A percentile compares a stretch with the other conserved stretches of the same genome.
phyloP scores from a whole-genome alignment of 2,329 filamentous ascomycete genomes.

The Talaromyces amestolkiae region DNA sequence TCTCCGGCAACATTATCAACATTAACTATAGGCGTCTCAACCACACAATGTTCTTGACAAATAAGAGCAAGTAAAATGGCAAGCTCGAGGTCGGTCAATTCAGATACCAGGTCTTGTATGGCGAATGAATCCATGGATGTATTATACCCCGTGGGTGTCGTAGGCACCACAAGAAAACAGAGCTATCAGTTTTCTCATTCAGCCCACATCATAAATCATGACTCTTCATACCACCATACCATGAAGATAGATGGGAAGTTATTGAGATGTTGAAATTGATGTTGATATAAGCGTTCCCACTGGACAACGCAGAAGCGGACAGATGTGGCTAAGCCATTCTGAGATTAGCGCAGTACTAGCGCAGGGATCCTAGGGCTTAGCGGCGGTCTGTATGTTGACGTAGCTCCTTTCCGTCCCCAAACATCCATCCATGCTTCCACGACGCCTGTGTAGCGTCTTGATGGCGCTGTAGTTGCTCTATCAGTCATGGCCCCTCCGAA shows the following conservation, averaged over 20 bases:
- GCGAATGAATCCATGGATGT: slow-evolving; percentile 59
- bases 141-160: slow-evolving; percentile 3
- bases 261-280: slow-evolving; percentile 8
- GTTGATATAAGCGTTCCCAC: slow-evolving; percentile 16
- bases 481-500: slow-evolving; percentile 46
- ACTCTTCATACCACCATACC: background rate
- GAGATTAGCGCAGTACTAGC: background rate
- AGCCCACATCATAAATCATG: background rate
- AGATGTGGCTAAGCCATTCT: background rate
- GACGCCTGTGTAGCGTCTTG: slow-evolving; percentile 5
- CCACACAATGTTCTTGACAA: slow-evolving; percentile 80
- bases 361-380: slow-evolving; percentile 10
- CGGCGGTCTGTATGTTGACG: slow-evolving; percentile 15
- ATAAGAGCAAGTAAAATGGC: slow-evolving; percentile 79
- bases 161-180: background rate
- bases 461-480: slow-evolving; percentile 9
- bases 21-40: slow-evolving; percentile 65
- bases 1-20: slow-evolving; percentile 71
- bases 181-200: background rate
- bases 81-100: slow-evolving; percentile 82
- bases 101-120: slow-evolving; percentile 68
- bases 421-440: background rate
- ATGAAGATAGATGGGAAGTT: background rate
- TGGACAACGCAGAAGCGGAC: background rate
- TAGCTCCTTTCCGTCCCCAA: background rate